Evolutionary conservation across 352 stramenopile species (phyloP), one percentile per base, ranked within the genome.

Genomic region (Phytophthora multivora): DNA sequence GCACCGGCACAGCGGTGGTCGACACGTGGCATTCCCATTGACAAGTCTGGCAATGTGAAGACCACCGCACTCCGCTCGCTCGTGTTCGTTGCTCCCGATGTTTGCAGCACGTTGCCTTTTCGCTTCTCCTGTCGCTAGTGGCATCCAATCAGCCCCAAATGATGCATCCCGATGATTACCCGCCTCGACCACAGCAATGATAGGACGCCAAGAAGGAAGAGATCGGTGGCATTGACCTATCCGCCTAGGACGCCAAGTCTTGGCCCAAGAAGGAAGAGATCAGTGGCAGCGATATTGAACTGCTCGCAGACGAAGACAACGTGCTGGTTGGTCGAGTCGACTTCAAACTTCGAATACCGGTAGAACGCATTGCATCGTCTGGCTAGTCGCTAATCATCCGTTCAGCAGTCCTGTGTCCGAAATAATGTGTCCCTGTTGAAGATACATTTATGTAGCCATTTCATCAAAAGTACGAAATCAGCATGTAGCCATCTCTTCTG

Each of bases 141-240:
- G 61, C 54, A 69, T 69, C 61, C 54, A 60, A 69, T 65, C 61
- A 69, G 48, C 12, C 41, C 4, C 0, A 46, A 6, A n/a, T 48
- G 53, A 65, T 65, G 61, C 61, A 21, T 60, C 11, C 13, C 9
- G 12, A 30, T 61, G 61, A 60, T 69, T 69, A 59, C 51, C 21
- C 10, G 15, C 47, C 54, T 43, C 21, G 6, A 9, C 21, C 9
- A 4, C 18, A 54, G 53, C 19, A 53, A 54, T 65, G 61, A 69
- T 69, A 64, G 61, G 61, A 69, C 38, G 61, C 61, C 35, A 18
- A 8, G 13, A 16, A 12, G 16, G 3, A 9, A 36, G 23, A 48
- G 46, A 64, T 52, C 31, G 54, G 41, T 18, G 16, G 48, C 51
- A 55, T 33, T 33, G 30, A 59, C 43, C 35, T 58, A 53, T 57